A percentile compares a stretch with the other conserved stretches of the same genome.
Evolutionary conservation across 345 rosid genomes (phyloP).

Genomic region (Balakata baccata): DNA sequence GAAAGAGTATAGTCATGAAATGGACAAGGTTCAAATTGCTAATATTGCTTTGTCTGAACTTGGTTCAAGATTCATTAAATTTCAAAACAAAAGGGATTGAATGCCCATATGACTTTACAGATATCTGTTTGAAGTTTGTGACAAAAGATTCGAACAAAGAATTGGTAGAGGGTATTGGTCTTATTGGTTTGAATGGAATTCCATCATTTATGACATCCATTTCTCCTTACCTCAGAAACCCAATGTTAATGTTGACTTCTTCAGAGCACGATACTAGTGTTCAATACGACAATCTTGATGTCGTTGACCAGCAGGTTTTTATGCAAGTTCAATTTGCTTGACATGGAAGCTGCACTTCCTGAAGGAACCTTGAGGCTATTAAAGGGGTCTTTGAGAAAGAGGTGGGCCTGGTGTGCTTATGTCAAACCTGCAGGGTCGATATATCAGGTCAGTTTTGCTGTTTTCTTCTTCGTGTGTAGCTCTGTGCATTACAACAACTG

Average conservation of each 20-base stretch:
- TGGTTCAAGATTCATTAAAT: constrained; percentile 54
- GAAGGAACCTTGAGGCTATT: constrained; percentile 72
- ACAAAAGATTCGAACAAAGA: constrained; percentile 81
- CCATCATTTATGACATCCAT: constrained; percentile 55
- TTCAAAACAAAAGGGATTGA: constrained; percentile 48
- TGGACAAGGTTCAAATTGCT: constrained; percentile 34
- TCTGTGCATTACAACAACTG: background rate
- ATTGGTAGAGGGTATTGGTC: constrained; percentile 77
- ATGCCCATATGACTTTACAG: constrained; percentile 64
- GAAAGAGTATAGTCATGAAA: constrained; percentile 34
- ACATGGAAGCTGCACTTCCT: constrained; percentile 86
- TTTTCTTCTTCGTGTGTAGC: background rate
- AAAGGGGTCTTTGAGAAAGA: constrained; percentile 49
- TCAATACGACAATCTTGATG: constrained; percentile 33
- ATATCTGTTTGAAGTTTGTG: constrained; percentile 68
- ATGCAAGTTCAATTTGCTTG: constrained; percentile 71
- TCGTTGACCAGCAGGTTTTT: constrained; percentile 22
- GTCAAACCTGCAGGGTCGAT: constrained; percentile 78
- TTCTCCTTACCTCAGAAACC: constrained; percentile 50
- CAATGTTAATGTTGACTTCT: constrained; percentile 38
- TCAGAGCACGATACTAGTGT: constrained; percentile 26
- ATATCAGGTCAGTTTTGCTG: constrained; percentile 60
- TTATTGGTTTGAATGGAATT: constrained; percentile 71
- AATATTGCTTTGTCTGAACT: constrained; percentile 36
- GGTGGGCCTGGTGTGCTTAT: constrained; percentile 80